phyloP scores from a whole-genome alignment of 2,329 filamentous ascomycete genomes.

The Penicillium sp. region DNA sequence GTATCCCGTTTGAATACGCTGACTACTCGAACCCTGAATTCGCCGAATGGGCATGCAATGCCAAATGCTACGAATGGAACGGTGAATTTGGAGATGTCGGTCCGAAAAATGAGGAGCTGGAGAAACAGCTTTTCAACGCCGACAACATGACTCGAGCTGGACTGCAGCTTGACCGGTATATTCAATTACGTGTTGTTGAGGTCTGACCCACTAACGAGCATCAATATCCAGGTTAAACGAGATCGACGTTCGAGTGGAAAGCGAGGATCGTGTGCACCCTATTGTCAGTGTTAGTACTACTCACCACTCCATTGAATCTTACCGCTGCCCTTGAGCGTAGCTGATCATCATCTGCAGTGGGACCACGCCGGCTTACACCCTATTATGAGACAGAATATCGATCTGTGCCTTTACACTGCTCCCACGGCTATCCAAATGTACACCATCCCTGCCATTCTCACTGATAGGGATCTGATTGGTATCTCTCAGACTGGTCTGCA shows the following conservation, averaged over 20 bases:
- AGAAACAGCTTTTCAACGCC: slow-evolving; percentile 69
- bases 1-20: slow-evolving; percentile 38
- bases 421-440: slow-evolving; percentile 90
- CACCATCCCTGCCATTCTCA: slow-evolving; percentile 73
- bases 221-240: slow-evolving; percentile 10
- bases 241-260: slow-evolving; percentile 9
- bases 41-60: slow-evolving; percentile 55
- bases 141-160: slow-evolving; percentile 55
- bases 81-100: slow-evolving; percentile 85
- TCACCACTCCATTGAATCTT: too few species aligned
- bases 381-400: slow-evolving; percentile 72
- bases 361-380: slow-evolving; percentile 80
- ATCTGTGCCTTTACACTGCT: slow-evolving; percentile 64
- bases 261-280: slow-evolving; percentile 6
- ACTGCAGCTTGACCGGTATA: slow-evolving; percentile 63
- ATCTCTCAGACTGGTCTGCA: slow-evolving; percentile 87
- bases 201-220: neutral
- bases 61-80: slow-evolving; percentile 75
- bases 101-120: slow-evolving; percentile 67
- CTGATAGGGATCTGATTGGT: slow-evolving; percentile 78
- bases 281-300: slow-evolving; percentile 8
- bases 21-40: slow-evolving; percentile 27
- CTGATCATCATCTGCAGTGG: slow-evolving; percentile 53
- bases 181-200: slow-evolving; percentile 8
- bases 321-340: neutral